Evolutionary conservation across 257 asterid species (phyloP), one percentile per base, ranked within the genome.

Genomic region (Galeopsis tetrahit): DNA sequence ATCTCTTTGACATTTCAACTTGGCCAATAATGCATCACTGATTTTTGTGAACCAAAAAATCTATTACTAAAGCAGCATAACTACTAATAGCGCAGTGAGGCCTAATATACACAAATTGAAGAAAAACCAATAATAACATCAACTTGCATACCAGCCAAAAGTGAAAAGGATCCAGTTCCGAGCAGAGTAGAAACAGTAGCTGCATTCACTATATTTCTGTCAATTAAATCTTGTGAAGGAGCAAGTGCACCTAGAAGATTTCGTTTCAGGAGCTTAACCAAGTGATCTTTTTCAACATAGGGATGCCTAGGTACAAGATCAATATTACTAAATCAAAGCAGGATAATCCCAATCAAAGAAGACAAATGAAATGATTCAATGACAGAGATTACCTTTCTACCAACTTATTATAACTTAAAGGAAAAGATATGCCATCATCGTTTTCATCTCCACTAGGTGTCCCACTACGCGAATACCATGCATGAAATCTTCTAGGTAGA

Each of bases 401-500:
- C 89, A 94, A 81, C 74, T 83, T 85, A 75, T 66, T 81, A 78
- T 94, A 94, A 81, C 89, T 89, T 69, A 94, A 77, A 6, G 98
- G 98, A 68, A 91, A 87, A 38, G 98, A 93, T 70, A 80, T 76
- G 79, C 97, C 98, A 82, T 94, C 92, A 78, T 91, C 97, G 75
- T 94, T 85, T 83, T 85, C 96, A 70, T 91, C 88, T 69, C 96
- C 95, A 55, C 95, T 89, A 68, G 55, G 91, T 71, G 55, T 59
- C 61, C 96, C 96, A 69, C 86, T 78, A 63, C 97, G 90, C 46
- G 98, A 94, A 86, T 94, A 85, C 97, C 97, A 94, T 11, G 97
- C 90, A 82, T 94, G 98, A 78, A 89, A 94, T 85, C 98, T 85
- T 85, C 98, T 87, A 35, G 98, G 97, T 73, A 94, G 78, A 79